Base-by-base conservation (phyloP, 2,329 filamentous ascomycete species). In the Colletotrichum sublineola region DNA sequence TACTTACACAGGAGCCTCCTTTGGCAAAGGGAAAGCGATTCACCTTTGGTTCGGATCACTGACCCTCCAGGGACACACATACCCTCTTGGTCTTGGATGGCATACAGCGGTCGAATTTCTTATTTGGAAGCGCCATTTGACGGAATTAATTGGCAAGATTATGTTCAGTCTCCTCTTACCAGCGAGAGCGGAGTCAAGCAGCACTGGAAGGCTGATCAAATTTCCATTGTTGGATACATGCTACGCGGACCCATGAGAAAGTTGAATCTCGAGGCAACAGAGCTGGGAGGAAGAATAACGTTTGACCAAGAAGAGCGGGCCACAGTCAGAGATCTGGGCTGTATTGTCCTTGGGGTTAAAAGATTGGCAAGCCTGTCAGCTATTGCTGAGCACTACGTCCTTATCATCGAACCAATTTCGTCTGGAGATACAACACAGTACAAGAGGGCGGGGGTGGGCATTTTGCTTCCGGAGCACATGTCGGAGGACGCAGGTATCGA, bases 1-100 rank as follows among this genome's bases (percentile, higher is more conserved):
- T 61, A 61, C 8, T 20, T 61, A 7, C 57, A 61, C 29, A 31
- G 57, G 40, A 61, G 57, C 8, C 40, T 61, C 5, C 57, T 61
- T n/a, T 61, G 57, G 57, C 57, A 61, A 40, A 61, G 18, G 9
- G 57, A 14, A 3, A 55, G 31, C 6, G 6, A 14, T 5, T 33
- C 50, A 7, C 3, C 50, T 9, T 18, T 55, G 50, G 24, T 15
- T 5, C 50, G 6, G 7, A 33, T 55, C 31, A 3, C 50, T 14
- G 9, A 55, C 24, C 50, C 50, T 33, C 9, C 24, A 11, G 50
- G 15, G 24, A 55, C 9, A 33, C 24, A 18, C 14, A 8, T 55
- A 33, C 57, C 57, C 8, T 61, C 57, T 44, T 61, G 57, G 57
- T 61, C 57, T 5, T 61, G 57, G 57, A 61, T 61, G 57, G 40